Conservation (phyloP, 371 early-diverging fungal genomes). For the Batrachochytrium dendrobatidis region DNA sequence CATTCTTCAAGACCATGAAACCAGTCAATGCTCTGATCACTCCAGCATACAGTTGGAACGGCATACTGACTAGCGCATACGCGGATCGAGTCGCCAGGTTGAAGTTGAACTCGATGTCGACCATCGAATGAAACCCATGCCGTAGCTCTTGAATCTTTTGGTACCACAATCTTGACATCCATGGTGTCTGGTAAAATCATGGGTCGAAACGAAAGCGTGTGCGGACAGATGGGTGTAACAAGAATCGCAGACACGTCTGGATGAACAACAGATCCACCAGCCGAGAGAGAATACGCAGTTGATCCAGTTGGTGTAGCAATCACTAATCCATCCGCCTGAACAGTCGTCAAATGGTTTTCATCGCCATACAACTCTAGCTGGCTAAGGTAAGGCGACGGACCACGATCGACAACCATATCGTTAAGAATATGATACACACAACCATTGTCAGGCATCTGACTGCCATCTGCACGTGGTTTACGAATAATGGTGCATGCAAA, state of each 20-base stretch:
- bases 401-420: constrained; percentile 82
- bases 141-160: constrained; percentile 24
- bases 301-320: constrained; percentile 88
- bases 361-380: constrained; percentile 62
- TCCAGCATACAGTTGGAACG: constrained; percentile 74
- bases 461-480: constrained; percentile 11
- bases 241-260: constrained; percentile 85
- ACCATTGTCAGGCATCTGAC: neutral
- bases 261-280: constrained; percentile 58
- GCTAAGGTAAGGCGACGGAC: constrained; percentile 80
- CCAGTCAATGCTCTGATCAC: constrained; percentile 18
- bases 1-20: neutral
- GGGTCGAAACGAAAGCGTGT: constrained; percentile 63
- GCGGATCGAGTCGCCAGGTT: constrained; percentile 80
- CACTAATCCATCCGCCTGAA: constrained; percentile 72
- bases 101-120: constrained; percentile 74
- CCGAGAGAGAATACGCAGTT: constrained; percentile 30
- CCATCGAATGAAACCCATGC: constrained; percentile 62
- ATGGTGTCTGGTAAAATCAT: constrained; percentile 85
- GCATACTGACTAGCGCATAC: constrained; percentile 77
- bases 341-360: constrained; percentile 30
- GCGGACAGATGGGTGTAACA: constrained; percentile 93
- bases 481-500: constrained; percentile 17
- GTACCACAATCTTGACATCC: constrained; percentile 40
- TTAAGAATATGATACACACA: constrained; percentile 53